Conservation (phyloP, 176 grass and related monocot genomes). For the Zizania latifolia region DNA sequence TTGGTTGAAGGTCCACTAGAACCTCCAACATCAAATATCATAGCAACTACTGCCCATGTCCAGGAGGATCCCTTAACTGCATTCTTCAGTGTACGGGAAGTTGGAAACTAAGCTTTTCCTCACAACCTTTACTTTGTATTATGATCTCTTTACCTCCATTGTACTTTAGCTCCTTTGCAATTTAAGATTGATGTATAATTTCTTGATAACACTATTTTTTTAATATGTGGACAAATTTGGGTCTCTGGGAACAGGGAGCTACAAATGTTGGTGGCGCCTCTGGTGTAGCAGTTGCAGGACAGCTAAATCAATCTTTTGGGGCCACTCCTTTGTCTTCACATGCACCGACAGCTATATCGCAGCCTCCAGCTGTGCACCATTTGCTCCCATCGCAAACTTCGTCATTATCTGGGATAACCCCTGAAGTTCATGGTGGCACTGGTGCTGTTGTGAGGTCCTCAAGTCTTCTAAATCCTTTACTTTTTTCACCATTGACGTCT, state of each 20-base stretch:
- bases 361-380: slow-evolving; percentile 20
- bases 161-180: background rate
- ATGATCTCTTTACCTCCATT: background rate
- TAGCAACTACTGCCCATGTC: slow-evolving; percentile 27
- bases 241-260: slow-evolving; percentile 38
- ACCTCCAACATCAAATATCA: slow-evolving; percentile 21
- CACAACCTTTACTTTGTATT: background rate
- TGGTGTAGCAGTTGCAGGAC: slow-evolving; percentile 15
- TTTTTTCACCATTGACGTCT: slow-evolving; percentile 34
- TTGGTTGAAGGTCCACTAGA: slow-evolving; percentile 45
- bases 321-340: slow-evolving; percentile 30
- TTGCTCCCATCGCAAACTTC: slow-evolving; percentile 27
- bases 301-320: slow-evolving; percentile 12
- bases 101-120: background rate
- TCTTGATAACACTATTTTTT: background rate
- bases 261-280: slow-evolving; percentile 21
- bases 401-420: slow-evolving; percentile 9
- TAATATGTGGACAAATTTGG: slow-evolving; percentile 8
- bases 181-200: slow-evolving; percentile 8
- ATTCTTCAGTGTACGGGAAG: slow-evolving; percentile 46
- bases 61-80: slow-evolving; percentile 38
- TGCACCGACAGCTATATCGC: background rate
- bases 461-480: slow-evolving; percentile 55
- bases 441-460: slow-evolving; percentile 3
- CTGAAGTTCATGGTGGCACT: slow-evolving; percentile 25